Percentiles rank a stretch among this genome's conserved stretches.
phyloP scores from a whole-genome alignment of 306 rosid species.

The Echinosophora koreensis region DNA sequence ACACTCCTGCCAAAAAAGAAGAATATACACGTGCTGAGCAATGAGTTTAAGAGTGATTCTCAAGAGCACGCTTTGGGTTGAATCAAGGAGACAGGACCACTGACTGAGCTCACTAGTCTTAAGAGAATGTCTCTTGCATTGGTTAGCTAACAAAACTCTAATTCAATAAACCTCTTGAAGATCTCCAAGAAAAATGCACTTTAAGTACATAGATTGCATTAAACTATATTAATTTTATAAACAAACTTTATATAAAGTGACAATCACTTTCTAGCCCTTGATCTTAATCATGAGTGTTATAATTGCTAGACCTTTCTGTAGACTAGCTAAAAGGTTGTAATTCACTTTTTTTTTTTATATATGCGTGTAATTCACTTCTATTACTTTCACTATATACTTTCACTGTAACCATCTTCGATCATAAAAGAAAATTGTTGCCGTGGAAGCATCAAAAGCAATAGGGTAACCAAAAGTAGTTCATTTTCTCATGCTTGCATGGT shows the following conservation, averaged over 20 bases:
- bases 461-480: conserved; percentile 17
- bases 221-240: conserved; percentile 47
- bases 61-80: conserved; percentile 99
- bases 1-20: conserved; percentile 61
- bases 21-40: conserved; percentile 93
- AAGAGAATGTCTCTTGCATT: conserved; percentile 90
- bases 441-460: conserved; percentile 44
- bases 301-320: conserved; percentile 72
- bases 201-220: conserved; percentile 49
- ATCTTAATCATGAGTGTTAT: conserved; percentile 83
- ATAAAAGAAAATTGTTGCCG: conserved; percentile 29
- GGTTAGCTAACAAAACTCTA: conserved; percentile 52
- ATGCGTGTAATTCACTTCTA: conserved; percentile 7
- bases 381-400: conserved; percentile 49
- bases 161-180: conserved; percentile 30
- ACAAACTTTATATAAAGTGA: conserved; percentile 36
- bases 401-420: conserved; percentile 46
- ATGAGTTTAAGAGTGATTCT: conserved; percentile 70
- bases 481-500: conserved; percentile 43
- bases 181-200: conserved; percentile 59
- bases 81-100: conserved; percentile 99
- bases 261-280: conserved; percentile 68
- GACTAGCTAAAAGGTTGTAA: conserved; percentile 51
- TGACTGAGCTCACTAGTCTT: conserved; percentile 68
- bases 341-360: neutral